Evolutionary conservation across 768 basidiomycete species (phyloP), one percentile per base, ranked within the genome.

Genomic region (Gautieria morchelliformis): DNA sequence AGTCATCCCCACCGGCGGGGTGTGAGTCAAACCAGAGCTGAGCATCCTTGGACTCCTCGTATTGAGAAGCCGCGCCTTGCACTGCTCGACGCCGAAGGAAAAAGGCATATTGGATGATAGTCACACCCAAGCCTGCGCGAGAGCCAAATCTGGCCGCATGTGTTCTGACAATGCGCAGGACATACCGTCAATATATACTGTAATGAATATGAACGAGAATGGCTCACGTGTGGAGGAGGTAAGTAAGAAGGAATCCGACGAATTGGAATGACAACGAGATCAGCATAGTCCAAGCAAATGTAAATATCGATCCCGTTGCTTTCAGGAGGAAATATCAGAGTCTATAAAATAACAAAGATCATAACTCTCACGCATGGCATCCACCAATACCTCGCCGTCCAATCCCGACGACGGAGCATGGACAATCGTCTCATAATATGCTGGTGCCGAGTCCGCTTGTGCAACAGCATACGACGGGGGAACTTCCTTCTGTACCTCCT

Each of bases 221-320:
- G 14, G 50, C 56, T 33, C 11, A 57, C 56, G 84, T 85, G 71
- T 89, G 87, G 2, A 98, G 83, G 63, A 97, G 84, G 71, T 93
- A 96, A 1, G 94, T 96, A 72, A 99, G 79, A 59, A 88, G 70
- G 77, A 89, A 93, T 52, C 91, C 94, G 65, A 95, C 80, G 69
- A 97, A 94, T 72, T 97, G 93, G 85, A 99, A 98, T 73, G 93
- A 92, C 73, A 88, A 88, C 7, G 92, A 94, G 58, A 91, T 84
- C 73, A 93, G 80, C 56, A 87, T 68, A 70, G 90, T 92, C 72
- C 82, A 75, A 61, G 82, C 64, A 71, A 93, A 94, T n/a, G 83
- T 69, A 69, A 95, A 94, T 33, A 93, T 64, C 11, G 84, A 81
- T 20, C 87, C 88, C 6, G 85, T 87, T 41, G 87, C 44, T 60